Evolutionary conservation across 257 asterid species (phyloP), one percentile per base, ranked within the genome.

Genomic region (Coffea eugenioides): DNA sequence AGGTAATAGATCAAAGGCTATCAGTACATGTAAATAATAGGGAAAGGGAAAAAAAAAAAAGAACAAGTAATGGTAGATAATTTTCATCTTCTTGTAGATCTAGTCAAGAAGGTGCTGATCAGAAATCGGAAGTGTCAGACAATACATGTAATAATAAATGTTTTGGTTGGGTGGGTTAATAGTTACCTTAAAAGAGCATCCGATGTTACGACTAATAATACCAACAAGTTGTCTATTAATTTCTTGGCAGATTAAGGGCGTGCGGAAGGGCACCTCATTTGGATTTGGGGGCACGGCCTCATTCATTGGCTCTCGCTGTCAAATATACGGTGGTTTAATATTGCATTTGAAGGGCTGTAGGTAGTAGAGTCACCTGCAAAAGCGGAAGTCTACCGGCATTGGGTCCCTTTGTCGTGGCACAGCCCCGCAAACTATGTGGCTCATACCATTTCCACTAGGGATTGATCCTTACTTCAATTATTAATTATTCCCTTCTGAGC

Each of bases 341-440:
- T 8, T 43, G 5, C 43, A 39, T 39, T 31, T 31, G 34, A 31
- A 31, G 34, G 34, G 34, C 43, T 39, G 43, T 39, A 39, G 43
- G 4, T 39, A 39, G 27, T 39, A 73, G 25, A 25, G 78, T 51
- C 34, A 78, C 80, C 85, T 73, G 85, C 85, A 80, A 82, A 81
- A 73, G 79, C 83, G 84, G 84, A 79, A 75, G 83, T 76, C 70
- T 72, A 67, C 87, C 84, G 83, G 86, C 87, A 77, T 1, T 78
- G 89, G 88, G 91, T 52, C 88, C 88, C 84, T 43, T 61, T 82
- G 88, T 82, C 85, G 68, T 74, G 45, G 76, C 83, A 82, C 77
- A 66, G 59, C 52, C 88, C 87, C 61, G 77, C 89, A 81, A 14
- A 57, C 76, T 65, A 73, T 75, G 77, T 84, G 80, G 78, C 73